Conservation (phyloP, 306 rosid species). For the Quillaja saponaria region DNA sequence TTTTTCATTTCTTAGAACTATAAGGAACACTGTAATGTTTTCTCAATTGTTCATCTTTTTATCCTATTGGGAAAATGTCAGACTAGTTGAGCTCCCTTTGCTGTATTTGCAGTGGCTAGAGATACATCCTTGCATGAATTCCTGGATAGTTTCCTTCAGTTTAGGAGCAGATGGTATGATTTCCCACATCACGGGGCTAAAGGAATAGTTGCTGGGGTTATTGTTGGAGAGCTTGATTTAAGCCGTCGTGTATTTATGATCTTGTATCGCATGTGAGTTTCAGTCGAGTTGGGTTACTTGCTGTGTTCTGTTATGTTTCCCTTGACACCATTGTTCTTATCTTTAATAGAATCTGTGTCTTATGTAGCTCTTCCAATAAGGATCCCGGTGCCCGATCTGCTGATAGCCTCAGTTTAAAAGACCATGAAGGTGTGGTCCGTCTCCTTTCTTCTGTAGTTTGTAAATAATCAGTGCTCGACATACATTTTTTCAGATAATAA, state of each 20-base stretch:
- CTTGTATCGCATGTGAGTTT: slow-evolving; percentile 90
- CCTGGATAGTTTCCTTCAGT: slow-evolving; percentile 81
- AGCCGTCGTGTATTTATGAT: slow-evolving; percentile 89
- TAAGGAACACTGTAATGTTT: no score
- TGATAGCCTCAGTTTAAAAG: slow-evolving; percentile 70
- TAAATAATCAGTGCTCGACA: neutral
- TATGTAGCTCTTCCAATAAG: slow-evolving; percentile 79
- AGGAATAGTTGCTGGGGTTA: slow-evolving; percentile 83
- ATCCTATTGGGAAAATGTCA: no score
- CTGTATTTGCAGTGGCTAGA: slow-evolving; percentile 64
- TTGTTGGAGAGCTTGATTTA: slow-evolving; percentile 83
- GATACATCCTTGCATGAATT: slow-evolving; percentile 83
- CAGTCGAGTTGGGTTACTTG: slow-evolving; percentile 17
- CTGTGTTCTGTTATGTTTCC: no score
- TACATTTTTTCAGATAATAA: neutral
- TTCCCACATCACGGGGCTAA: slow-evolving; percentile 76
- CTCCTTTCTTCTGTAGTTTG: slow-evolving; percentile 24
- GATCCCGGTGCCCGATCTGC: slow-evolving; percentile 80
- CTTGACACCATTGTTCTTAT: slow-evolving; percentile 1
- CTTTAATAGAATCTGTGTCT: slow-evolving; percentile 13
- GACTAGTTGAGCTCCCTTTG: neutral
- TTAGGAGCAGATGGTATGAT: slow-evolving; percentile 96
- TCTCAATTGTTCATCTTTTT: no score
- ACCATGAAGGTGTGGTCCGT: slow-evolving; percentile 74
- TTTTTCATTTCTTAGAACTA: no score